Conservation (phyloP, 768 basidiomycete genomes). For the Porpolomopsis calyptriformis region DNA sequence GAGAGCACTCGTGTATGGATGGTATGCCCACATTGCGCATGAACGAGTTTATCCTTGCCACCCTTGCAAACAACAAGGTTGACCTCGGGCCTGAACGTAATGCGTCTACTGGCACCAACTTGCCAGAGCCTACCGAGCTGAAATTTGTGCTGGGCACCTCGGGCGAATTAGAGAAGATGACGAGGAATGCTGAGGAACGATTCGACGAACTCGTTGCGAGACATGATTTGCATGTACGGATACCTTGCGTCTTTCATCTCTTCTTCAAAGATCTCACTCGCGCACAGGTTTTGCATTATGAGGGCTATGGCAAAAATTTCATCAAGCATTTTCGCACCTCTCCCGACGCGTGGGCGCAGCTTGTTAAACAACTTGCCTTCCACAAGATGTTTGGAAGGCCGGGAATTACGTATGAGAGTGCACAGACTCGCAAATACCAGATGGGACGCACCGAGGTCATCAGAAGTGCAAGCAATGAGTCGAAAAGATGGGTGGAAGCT, state of each 20-base stretch:
- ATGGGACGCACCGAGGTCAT: constrained; percentile 94
- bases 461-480: constrained; percentile 72
- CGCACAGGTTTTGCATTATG: constrained; percentile 64
- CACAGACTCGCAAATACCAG: constrained; percentile 88
- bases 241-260: neutral
- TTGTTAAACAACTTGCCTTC: constrained; percentile 94
- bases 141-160: constrained; percentile 51
- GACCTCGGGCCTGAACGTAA: constrained; percentile 53
- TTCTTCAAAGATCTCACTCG: neutral
- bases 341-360: constrained; percentile 92
- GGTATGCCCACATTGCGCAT: constrained; percentile 91
- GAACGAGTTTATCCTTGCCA: constrained; percentile 87
- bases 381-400: constrained; percentile 71
- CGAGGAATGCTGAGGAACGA: constrained; percentile 48
- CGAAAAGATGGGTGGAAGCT: constrained; percentile 77
- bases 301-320: constrained; percentile 77
- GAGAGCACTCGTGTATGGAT: constrained; percentile 84
- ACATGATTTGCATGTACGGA: constrained; percentile 72
- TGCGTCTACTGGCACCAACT: constrained; percentile 21
- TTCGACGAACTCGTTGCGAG: constrained; percentile 67
- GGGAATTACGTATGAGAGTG: constrained; percentile 84
- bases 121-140: constrained; percentile 57
- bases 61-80: constrained; percentile 60
- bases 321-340: constrained; percentile 78
- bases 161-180: constrained; percentile 31